Conservation (phyloP, 306 rosid genomes). For the Echinosophora koreensis region DNA sequence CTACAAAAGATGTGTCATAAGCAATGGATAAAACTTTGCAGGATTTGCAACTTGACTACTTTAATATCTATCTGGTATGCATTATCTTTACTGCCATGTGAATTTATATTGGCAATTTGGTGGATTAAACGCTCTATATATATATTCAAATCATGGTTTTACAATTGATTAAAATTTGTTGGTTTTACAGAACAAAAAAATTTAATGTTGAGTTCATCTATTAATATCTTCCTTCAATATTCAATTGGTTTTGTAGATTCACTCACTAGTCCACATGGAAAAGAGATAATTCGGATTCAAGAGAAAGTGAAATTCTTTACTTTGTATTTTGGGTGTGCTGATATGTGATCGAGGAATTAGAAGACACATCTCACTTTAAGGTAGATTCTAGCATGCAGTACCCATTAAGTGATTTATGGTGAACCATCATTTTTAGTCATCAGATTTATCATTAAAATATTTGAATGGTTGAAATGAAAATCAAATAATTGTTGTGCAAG, state of each 20-base stretch:
- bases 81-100: not conserved
- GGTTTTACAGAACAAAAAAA: not conserved
- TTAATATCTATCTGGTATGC: slow-evolving; percentile 4
- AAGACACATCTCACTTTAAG: not conserved
- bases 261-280: not conserved
- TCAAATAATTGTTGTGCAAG: too few species aligned
- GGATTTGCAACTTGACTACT: slow-evolving; percentile 7
- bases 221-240: not conserved
- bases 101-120: not conserved
- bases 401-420: too few species aligned
- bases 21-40: not conserved
- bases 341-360: not conserved
- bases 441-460: too few species aligned
- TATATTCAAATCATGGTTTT: not conserved
- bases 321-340: not conserved
- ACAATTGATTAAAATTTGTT: not conserved
- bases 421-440: too few species aligned
- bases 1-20: slow-evolving; percentile 4
- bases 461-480: too few species aligned
- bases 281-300: not conserved
- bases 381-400: too few species aligned
- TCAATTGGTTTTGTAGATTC: slow-evolving; percentile 11
- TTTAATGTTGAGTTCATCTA: not conserved
- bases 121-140: not conserved
- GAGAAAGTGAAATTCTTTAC: not conserved